A percentile compares a stretch with the other conserved stretches of the same genome.
phyloP scores from a whole-genome alignment of 768 basidiomycete species.

The Agrocybe pediades region DNA sequence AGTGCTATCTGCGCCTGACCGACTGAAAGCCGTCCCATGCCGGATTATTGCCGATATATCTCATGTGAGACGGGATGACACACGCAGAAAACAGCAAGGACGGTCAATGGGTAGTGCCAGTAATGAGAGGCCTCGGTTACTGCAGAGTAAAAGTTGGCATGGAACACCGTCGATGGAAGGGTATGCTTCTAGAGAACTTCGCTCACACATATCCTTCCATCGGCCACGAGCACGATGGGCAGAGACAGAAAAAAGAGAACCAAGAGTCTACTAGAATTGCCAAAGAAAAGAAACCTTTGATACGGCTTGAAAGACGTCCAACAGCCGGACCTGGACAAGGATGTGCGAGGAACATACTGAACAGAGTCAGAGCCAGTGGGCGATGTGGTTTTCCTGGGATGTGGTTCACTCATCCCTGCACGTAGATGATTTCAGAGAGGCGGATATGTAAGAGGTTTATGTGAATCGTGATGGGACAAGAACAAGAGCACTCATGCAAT shows the following conservation, averaged over 20 bases:
- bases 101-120: background rate
- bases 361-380: too few species aligned
- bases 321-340: too few species aligned
- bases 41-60: too few species aligned
- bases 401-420: too few species aligned
- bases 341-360: too few species aligned
- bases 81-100: background rate
- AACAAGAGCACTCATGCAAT: background rate
- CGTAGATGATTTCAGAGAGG: background rate
- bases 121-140: background rate
- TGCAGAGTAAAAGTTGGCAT: background rate
- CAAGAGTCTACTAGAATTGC: background rate
- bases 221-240: background rate
- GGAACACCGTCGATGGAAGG: conserved; percentile 3
- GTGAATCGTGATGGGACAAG: background rate
- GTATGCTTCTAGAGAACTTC: conserved; percentile 18
- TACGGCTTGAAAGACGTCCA: too few species aligned
- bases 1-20: too few species aligned
- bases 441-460: background rate
- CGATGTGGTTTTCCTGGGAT: too few species aligned
- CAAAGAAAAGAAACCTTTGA: too few species aligned
- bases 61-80: too few species aligned
- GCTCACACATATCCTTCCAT: conserved; percentile 17
- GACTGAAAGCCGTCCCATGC: too few species aligned
- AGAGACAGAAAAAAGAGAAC: background rate